These are phyloP conservation scores for Aegilops tauschii DNA, from an alignment of 176 grass and related monocot species.

Conservation along the genomic window DNA sequence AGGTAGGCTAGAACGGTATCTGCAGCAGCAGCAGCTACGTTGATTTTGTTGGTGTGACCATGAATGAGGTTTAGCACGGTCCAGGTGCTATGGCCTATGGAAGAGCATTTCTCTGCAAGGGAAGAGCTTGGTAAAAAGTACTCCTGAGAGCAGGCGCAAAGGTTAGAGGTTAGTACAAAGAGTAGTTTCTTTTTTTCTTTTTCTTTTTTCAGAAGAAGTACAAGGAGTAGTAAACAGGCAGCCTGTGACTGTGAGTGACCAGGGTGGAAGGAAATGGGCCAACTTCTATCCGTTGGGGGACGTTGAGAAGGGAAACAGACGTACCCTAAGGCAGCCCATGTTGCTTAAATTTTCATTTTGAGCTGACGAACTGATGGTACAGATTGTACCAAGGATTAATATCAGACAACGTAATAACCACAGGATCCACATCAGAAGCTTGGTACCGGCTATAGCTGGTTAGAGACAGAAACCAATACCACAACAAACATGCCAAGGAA, in stretches of 20 bases:
- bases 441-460: background rate
- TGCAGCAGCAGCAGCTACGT: background rate
- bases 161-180: background rate
- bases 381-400: background rate
- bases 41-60: conserved; percentile 41
- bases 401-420: background rate
- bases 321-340: background rate
- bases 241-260: too few relatives aligned
- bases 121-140: background rate
- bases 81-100: background rate
- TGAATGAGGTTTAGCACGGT: background rate
- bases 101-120: background rate
- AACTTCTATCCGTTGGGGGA: background rate
- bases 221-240: too few relatives aligned
- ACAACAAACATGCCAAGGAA: too few relatives aligned
- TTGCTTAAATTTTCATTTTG: background rate
- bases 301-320: background rate
- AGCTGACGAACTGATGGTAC: background rate
- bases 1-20: conserved; percentile 6
- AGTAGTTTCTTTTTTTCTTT: too few relatives aligned
- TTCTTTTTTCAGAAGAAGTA: too few relatives aligned
- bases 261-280: background rate
- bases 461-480: too few relatives aligned
- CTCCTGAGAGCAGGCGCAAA: background rate
- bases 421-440: background rate